These are phyloP conservation scores for Trichocladium antarcticum DNA, from an alignment of 495 filamentous ascomycete species.

Conservation along the genomic window DNA sequence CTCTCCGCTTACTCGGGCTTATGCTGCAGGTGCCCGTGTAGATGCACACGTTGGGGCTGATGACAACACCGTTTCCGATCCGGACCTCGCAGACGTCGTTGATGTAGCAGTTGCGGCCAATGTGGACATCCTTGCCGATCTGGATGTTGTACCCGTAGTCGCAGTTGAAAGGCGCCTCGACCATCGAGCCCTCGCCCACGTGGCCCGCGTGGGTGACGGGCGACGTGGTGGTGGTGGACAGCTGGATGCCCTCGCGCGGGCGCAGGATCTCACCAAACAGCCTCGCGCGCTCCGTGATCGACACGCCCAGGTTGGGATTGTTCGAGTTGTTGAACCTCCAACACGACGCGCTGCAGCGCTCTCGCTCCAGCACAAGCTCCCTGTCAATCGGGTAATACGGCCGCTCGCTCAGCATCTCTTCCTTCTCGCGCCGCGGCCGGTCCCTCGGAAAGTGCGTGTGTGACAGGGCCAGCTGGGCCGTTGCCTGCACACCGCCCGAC, in stretches of 20 bases:
- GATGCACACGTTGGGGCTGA: conserved; percentile 82
- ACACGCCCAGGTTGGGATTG: conserved; percentile 65
- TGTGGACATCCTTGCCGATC: conserved; percentile 76
- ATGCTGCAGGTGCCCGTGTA: conserved; percentile 65
- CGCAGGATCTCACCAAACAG: conserved; percentile 64
- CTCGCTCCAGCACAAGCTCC: conserved; percentile 73
- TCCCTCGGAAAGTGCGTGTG: conserved; percentile 38
- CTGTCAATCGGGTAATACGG: conserved; percentile 67
- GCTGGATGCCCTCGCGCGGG: conserved; percentile 38
- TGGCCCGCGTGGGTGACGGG: conserved; percentile 45
- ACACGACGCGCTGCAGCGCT: conserved; percentile 72
- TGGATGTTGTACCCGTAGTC: conserved; percentile 93
- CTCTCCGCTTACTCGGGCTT: conserved; percentile 64
- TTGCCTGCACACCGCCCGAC: conserved; percentile 38
- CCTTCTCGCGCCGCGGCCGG: conserved; percentile 59
- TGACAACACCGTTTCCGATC: conserved; percentile 69
- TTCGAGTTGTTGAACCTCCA: conserved; percentile 85
- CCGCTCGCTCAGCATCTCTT: conserved; percentile 85
- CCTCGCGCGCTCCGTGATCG: conserved; percentile 65
- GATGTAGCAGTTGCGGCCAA: conserved; percentile 78
- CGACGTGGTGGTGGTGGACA: conserved; percentile 38
- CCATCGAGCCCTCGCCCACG: conserved; percentile 63
- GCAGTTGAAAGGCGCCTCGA: conserved; percentile 86
- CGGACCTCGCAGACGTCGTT: conserved; percentile 61
- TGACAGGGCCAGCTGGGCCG: conserved; percentile 49